Conservation (phyloP, 441 rosid genomes). For the Populus tomentosa region DNA sequence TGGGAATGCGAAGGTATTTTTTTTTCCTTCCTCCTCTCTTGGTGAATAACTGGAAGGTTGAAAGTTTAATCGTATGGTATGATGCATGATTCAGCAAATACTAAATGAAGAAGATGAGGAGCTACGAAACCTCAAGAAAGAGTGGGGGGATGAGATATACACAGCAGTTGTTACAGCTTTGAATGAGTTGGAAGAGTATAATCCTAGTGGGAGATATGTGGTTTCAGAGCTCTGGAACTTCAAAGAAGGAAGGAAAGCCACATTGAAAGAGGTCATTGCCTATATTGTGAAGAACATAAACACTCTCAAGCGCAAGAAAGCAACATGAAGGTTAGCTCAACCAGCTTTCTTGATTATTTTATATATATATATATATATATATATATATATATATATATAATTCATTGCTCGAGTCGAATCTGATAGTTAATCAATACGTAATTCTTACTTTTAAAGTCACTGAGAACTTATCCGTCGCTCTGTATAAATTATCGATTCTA, state of each 20-base stretch:
- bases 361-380: too few species aligned
- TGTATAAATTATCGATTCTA: background rate
- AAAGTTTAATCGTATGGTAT: background rate
- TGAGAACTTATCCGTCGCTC: too few species aligned
- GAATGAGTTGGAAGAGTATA: slow-evolving; percentile 70
- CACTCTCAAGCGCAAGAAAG: slow-evolving; percentile 46
- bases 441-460: background rate
- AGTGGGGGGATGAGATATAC: slow-evolving; percentile 64
- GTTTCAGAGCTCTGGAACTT: slow-evolving; percentile 47
- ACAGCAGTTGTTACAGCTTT: slow-evolving; percentile 54
- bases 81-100: slow-evolving; percentile 49
- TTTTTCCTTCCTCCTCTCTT: background rate
- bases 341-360: background rate
- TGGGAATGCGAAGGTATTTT: slow-evolving; percentile 41
- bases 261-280: slow-evolving; percentile 71
- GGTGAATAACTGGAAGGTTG: background rate
- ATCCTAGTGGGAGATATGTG: slow-evolving; percentile 76
- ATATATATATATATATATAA: background rate
- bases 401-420: background rate
- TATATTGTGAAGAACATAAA: slow-evolving; percentile 42
- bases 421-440: background rate
- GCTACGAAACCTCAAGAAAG: slow-evolving; percentile 47
- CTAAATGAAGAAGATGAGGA: slow-evolving; percentile 71
- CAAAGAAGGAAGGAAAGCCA: slow-evolving; percentile 50
- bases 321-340: slow-evolving; percentile 21